A percentile compares a stretch with the other conserved stretches of the same genome.
Conservation (phyloP, 2,329 filamentous ascomycete species). For the Calonectria henricotiae region DNA sequence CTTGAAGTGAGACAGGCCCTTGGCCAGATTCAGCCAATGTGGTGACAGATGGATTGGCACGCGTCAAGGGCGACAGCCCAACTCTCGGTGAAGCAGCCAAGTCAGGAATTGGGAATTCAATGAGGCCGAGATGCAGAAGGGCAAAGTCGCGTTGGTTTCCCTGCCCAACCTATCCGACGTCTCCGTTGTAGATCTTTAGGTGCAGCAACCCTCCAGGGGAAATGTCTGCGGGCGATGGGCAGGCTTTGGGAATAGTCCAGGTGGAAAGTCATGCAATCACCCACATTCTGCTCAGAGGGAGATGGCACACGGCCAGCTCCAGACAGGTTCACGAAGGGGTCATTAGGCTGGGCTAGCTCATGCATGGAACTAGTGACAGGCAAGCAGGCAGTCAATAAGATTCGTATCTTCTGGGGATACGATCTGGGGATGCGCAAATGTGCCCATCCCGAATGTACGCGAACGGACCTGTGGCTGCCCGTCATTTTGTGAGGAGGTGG, state of each 20-base stretch:
- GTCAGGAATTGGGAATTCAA: slow-evolving; percentile 25
- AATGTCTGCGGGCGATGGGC: slow-evolving; percentile 26
- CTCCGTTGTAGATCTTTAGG: slow-evolving; percentile 30
- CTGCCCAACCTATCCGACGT: background rate
- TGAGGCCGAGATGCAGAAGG: slow-evolving; percentile 22
- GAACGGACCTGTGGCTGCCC: background rate
- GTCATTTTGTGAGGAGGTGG: background rate
- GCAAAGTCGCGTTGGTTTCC: slow-evolving; percentile 22
- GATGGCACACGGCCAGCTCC: slow-evolving; percentile 1
- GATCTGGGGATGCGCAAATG: slow-evolving; percentile 11
- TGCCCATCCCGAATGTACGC: background rate
- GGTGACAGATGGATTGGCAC: slow-evolving; percentile 25
- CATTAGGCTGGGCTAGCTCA: background rate
- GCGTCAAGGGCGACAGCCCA: slow-evolving; percentile 20
- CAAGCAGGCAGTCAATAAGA: background rate
- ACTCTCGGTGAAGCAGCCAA: slow-evolving; percentile 24
- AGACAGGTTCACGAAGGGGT: background rate
- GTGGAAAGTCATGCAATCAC: slow-evolving; percentile 9
- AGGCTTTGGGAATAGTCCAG: slow-evolving; percentile 35
- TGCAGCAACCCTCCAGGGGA: slow-evolving; percentile 26
- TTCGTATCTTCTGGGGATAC: background rate
- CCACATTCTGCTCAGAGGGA: background rate
- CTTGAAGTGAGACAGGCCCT: slow-evolving; percentile 18
- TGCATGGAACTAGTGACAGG: slow-evolving; percentile 19
- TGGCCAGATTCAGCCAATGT: slow-evolving; percentile 31